A percentile compares a stretch with the other conserved stretches of the same genome.
These are phyloP conservation scores for Dryas alaskensis DNA, from an alignment of 306 rosid species.

Conservation along the genomic window DNA sequence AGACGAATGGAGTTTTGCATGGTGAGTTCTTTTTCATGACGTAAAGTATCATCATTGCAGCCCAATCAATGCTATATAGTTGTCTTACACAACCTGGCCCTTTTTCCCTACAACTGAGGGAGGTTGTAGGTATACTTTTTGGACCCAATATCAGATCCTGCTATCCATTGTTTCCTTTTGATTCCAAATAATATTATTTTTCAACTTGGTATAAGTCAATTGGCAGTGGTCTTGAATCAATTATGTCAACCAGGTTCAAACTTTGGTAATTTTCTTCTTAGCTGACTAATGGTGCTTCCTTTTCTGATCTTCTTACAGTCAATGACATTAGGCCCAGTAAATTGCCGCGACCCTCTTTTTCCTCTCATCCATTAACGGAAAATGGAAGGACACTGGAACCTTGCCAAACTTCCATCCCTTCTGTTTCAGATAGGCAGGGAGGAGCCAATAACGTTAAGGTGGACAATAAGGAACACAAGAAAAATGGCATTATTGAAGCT, in stretches of 20 bases:
- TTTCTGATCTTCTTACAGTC: slow-evolving; percentile 61
- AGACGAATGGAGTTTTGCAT: slow-evolving; percentile 69
- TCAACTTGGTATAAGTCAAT: slow-evolving; percentile 18
- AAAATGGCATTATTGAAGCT: slow-evolving; percentile 61
- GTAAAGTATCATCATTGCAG: slow-evolving; percentile 12
- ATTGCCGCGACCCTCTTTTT: slow-evolving; percentile 44
- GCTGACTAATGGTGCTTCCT: slow-evolving; percentile 35
- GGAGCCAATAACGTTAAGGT: slow-evolving; percentile 38
- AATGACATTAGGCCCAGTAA: slow-evolving; percentile 67
- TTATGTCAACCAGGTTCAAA: slow-evolving; percentile 22
- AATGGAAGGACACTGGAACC: slow-evolving; percentile 72
- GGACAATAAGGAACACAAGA: slow-evolving; percentile 49
- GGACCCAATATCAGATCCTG: slow-evolving; percentile 20
- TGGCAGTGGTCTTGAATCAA: slow-evolving; percentile 25
- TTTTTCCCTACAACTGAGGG: slow-evolving; percentile 18
- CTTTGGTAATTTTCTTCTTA: slow-evolving; percentile 28
- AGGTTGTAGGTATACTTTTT: slow-evolving; percentile 31
- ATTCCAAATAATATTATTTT: slow-evolving; percentile 2
- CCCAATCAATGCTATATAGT: slow-evolving; percentile 21
- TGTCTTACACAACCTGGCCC: slow-evolving; percentile 32
- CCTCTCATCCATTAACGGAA: slow-evolving; percentile 47
- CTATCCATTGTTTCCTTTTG: slow-evolving; percentile 19
- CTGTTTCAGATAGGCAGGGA: slow-evolving; percentile 45
- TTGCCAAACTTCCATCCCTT: slow-evolving; percentile 44
- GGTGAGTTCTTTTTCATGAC: slow-evolving; percentile 70